Evolutionary conservation across 2,329 filamentous ascomycete genomes (phyloP).

Genomic region (Orbilia oligospora): DNA sequence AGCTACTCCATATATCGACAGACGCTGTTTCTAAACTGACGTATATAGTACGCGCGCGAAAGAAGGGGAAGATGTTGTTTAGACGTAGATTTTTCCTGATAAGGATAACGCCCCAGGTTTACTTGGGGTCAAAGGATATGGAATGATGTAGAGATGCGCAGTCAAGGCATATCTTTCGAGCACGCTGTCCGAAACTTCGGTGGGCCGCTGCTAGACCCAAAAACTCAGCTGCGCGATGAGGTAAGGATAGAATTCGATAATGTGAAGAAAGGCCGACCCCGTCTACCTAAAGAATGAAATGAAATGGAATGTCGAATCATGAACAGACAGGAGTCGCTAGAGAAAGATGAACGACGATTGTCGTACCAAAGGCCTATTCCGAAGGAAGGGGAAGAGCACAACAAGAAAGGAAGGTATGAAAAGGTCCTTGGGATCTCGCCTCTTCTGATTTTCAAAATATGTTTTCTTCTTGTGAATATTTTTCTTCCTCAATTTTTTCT

Average conservation of each 20-base stretch:
- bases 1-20: slow-evolving; percentile 44
- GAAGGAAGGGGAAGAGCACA: slow-evolving; percentile 33
- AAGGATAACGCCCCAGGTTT: slow-evolving; percentile 42
- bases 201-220: slow-evolving; percentile 19
- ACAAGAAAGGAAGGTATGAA: slow-evolving; percentile 51
- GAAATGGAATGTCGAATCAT: slow-evolving; percentile 59
- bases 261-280: slow-evolving; percentile 47
- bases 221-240: slow-evolving; percentile 38
- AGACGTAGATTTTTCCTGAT: slow-evolving; percentile 39
- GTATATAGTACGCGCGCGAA: slow-evolving; percentile 24
- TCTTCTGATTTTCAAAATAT: slow-evolving; percentile 54
- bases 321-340: slow-evolving; percentile 51
- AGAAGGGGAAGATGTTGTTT: slow-evolving; percentile 19
- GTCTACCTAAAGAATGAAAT: slow-evolving; percentile 61
- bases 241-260: slow-evolving; percentile 45
- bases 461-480: slow-evolving; percentile 59
- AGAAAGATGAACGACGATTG: slow-evolving; percentile 39
- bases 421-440: slow-evolving; percentile 48
- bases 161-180: slow-evolving; percentile 54
- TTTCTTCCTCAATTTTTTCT: slow-evolving; percentile 40
- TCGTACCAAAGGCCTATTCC: slow-evolving; percentile 43
- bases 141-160: slow-evolving; percentile 52
- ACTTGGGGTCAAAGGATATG: slow-evolving; percentile 39
- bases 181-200: slow-evolving; percentile 35
- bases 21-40: slow-evolving; percentile 28